Percentiles rank a stretch among this genome's conserved stretches.
Evolutionary conservation across 2,329 filamentous ascomycete species (phyloP).

Genomic region (Pseudopithomyces maydicus): DNA sequence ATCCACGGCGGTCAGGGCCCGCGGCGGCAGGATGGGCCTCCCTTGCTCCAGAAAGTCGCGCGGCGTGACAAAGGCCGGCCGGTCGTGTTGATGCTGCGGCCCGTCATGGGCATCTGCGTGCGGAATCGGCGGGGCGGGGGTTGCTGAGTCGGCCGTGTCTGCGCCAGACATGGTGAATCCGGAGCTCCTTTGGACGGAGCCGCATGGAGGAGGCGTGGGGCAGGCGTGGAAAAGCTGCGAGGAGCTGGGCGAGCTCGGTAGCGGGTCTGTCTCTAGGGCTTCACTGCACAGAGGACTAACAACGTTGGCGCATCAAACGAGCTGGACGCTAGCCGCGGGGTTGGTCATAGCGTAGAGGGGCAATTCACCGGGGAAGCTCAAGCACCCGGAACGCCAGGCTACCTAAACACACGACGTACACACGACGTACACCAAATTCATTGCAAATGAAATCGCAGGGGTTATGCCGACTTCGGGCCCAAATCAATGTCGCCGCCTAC

Average conservation of each 20-base stretch:
- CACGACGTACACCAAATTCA: not conserved
- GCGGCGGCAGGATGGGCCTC: constrained; percentile 28
- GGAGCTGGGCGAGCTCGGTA: constrained; percentile 12
- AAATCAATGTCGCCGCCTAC: not conserved
- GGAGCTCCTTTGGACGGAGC: constrained; percentile 39
- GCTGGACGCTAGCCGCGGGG: constrained; percentile 23
- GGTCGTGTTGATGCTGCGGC: constrained; percentile 24
- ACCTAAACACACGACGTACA: not conserved
- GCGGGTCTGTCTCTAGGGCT: constrained; percentile 25
- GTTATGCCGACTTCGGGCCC: constrained; percentile 12
- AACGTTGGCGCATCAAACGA: constrained; percentile 2
- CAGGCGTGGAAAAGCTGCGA: constrained; percentile 7
- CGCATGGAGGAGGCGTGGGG: constrained; percentile 38
- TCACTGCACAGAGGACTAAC: constrained; percentile 10
- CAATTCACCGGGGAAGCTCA: constrained; percentile 12
- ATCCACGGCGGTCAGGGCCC: constrained; percentile 66
- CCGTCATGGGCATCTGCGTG: constrained; percentile 32
- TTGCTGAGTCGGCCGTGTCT: constrained; percentile 38
- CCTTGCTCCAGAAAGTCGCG: constrained; percentile 43
- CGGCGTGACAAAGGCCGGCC: constrained; percentile 44
- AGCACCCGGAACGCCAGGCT: constrained; percentile 1
- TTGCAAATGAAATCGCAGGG: constrained; percentile 1
- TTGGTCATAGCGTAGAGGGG: constrained; percentile 5
- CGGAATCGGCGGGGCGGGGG: constrained; percentile 10
- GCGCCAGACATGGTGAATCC: constrained; percentile 45